Evolutionary conservation across 345 rosid species (phyloP).

Genomic region (Aegle marmelos): DNA sequence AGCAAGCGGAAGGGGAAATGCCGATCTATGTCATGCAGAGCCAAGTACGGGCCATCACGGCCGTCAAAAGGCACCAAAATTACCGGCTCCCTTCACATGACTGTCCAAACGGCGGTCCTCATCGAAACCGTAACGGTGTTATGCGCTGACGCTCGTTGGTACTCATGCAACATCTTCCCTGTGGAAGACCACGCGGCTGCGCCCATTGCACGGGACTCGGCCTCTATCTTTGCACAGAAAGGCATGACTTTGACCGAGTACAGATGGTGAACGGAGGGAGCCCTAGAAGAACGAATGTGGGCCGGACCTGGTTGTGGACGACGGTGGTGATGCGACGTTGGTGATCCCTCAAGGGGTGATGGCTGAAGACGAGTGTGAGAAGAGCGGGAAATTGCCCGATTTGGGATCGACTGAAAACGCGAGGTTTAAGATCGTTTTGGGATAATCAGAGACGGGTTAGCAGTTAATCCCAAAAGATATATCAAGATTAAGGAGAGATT

Average conservation of each 20-base stretch:
- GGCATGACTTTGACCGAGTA: conserved; percentile 93
- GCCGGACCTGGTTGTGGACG: conserved; percentile 83
- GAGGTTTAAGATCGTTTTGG: conserved; percentile 83
- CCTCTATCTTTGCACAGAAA: conserved; percentile 88
- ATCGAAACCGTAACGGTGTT: conserved; percentile 83
- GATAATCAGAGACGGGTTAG: conserved; percentile 75
- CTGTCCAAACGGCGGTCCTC: conserved; percentile 85
- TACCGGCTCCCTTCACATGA: conserved; percentile 92
- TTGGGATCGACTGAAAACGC: conserved; percentile 74
- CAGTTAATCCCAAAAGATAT: conserved; percentile 55
- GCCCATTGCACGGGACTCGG: conserved; percentile 81
- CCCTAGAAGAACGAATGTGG: conserved; percentile 82
- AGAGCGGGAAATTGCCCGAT: conserved; percentile 67
- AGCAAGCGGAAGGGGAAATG: conserved; percentile 78
- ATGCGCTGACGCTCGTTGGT: conserved; percentile 88
- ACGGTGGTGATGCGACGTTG: conserved; percentile 85
- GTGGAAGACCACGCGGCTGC: conserved; percentile 94
- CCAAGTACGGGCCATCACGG: conserved; percentile 74
- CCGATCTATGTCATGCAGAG: conserved; percentile 82
- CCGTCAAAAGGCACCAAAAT: conserved; percentile 83
- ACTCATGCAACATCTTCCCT: conserved; percentile 90
- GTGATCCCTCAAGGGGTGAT: conserved; percentile 86
- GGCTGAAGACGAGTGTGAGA: conserved; percentile 76
- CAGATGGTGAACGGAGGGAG: conserved; percentile 94
- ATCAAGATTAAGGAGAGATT: no score